Conservation (phyloP, 352 stramenopile species). For the Aphanomyces invadans region DNA sequence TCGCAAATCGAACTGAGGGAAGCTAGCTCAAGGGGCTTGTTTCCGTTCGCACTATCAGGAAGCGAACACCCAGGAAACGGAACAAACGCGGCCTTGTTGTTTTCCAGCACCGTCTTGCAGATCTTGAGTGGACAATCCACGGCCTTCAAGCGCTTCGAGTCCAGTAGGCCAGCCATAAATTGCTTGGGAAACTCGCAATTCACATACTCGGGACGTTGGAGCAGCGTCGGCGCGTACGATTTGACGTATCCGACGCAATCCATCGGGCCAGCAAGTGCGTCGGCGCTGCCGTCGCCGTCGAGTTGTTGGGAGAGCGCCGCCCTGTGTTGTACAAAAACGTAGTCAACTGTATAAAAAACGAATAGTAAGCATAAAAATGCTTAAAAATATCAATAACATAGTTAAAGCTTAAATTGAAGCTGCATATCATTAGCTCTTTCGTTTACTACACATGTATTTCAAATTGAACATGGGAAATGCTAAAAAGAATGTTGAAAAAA, state of each 20-base stretch:
- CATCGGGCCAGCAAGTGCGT: too few species aligned
- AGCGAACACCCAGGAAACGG: background rate
- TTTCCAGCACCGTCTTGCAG: background rate
- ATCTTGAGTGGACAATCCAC: background rate
- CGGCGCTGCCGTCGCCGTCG: background rate
- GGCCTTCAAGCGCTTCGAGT: background rate
- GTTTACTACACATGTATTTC: too few species aligned
- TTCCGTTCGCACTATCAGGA: background rate
- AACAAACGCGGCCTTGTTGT: background rate
- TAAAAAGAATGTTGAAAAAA: too few species aligned
- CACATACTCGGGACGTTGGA: background rate
- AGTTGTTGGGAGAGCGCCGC: background rate
- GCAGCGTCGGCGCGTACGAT: background rate
- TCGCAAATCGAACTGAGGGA: background rate
- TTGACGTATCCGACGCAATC: background rate
- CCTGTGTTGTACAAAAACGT: too few species aligned
- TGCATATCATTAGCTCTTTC: too few species aligned
- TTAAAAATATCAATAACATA: too few species aligned
- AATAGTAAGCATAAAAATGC: too few species aligned
- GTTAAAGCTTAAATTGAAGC: too few species aligned
- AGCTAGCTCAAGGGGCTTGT: background rate
- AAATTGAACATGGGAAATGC: too few species aligned
- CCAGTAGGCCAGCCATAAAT: background rate
- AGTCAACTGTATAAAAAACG: too few species aligned
- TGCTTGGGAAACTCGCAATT: background rate